Evolutionary conservation across 306 rosid species (phyloP).

Genomic region (Pterocarpus santalinus): DNA sequence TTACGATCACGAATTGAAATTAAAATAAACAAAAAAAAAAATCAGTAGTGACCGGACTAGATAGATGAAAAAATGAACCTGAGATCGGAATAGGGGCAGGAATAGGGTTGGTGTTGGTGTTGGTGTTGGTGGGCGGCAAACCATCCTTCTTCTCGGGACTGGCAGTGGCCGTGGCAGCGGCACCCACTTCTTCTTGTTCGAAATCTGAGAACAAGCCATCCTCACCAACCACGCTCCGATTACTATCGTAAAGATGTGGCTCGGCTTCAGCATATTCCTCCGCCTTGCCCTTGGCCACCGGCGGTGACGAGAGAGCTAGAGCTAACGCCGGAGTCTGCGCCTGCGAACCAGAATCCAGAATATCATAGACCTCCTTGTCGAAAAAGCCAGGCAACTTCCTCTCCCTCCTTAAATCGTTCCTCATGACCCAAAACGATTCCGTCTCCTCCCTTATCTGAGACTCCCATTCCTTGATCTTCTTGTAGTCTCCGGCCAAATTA

Average conservation of each 20-base stretch:
- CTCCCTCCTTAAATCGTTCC: slow-evolving; percentile 83
- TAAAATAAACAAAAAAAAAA: background rate
- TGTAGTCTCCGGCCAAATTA: slow-evolving; percentile 82
- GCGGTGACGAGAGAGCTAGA: slow-evolving; percentile 35
- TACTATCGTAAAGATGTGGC: slow-evolving; percentile 57
- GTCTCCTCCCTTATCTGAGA: slow-evolving; percentile 67
- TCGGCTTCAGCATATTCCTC: slow-evolving; percentile 49
- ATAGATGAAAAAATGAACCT: slow-evolving; percentile 38
- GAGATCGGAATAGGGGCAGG: slow-evolving; percentile 74
- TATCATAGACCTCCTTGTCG: slow-evolving; percentile 85
- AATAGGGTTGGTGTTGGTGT: background rate
- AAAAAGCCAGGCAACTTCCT: slow-evolving; percentile 82
- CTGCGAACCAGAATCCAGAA: slow-evolving; percentile 66
- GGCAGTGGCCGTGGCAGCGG: slow-evolving; percentile 16
- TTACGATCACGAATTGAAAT: too few relatives aligned
- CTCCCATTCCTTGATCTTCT: slow-evolving; percentile 90
- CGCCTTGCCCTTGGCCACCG: slow-evolving; percentile 4
- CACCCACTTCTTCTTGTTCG: slow-evolving; percentile 70
- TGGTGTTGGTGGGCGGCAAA: slow-evolving; percentile 33
- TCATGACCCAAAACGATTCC: slow-evolving; percentile 87
- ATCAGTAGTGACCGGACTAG: too few relatives aligned
- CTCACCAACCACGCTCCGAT: slow-evolving; percentile 60
- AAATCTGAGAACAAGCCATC: slow-evolving; percentile 80
- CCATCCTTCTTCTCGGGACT: slow-evolving; percentile 59
- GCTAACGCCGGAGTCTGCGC: slow-evolving; percentile 39